These are phyloP conservation scores for Geoglossum cookeanum DNA, from an alignment of 2,329 filamentous ascomycete species.

Conservation along the genomic window DNA sequence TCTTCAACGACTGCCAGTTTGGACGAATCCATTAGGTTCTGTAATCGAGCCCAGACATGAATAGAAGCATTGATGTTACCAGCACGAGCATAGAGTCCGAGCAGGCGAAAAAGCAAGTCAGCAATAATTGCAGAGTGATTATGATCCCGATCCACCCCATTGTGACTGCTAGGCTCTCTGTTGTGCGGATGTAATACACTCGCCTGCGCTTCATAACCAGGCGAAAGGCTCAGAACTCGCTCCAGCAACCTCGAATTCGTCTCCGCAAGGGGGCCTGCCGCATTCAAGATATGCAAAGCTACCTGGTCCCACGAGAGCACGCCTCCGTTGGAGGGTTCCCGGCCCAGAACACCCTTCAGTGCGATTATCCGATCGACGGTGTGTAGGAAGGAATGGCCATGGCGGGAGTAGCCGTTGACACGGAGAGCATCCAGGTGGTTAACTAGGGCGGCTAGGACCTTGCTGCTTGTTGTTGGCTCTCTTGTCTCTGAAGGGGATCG, in stretches of 20 bases:
- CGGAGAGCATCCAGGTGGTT: conserved; percentile 23
- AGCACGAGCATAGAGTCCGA: neutral
- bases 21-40: neutral
- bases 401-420: conserved; percentile 15
- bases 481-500: neutral
- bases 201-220: neutral
- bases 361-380: conserved; percentile 17
- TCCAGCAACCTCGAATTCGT: conserved; percentile 15
- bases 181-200: neutral
- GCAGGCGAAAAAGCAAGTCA: neutral
- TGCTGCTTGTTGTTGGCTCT: conserved; percentile 28
- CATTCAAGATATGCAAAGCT: conserved; percentile 11
- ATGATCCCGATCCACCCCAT: neutral
- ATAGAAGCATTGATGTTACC: neutral
- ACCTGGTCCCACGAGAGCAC: conserved; percentile 24
- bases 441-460: conserved; percentile 35
- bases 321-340: conserved; percentile 22
- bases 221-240: conserved; percentile 20
- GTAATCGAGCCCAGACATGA: neutral
- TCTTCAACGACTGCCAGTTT: neutral
- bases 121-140: neutral
- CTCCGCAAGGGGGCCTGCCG: conserved; percentile 9
- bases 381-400: conserved; percentile 20
- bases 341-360: conserved; percentile 20
- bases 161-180: neutral